A percentile compares a stretch with the other conserved stretches of the same genome.
These are phyloP conservation scores for Papiliotrema terrestris DNA, from an alignment of 1,284 basidiomycete genomes.

Conservation along the genomic window DNA sequence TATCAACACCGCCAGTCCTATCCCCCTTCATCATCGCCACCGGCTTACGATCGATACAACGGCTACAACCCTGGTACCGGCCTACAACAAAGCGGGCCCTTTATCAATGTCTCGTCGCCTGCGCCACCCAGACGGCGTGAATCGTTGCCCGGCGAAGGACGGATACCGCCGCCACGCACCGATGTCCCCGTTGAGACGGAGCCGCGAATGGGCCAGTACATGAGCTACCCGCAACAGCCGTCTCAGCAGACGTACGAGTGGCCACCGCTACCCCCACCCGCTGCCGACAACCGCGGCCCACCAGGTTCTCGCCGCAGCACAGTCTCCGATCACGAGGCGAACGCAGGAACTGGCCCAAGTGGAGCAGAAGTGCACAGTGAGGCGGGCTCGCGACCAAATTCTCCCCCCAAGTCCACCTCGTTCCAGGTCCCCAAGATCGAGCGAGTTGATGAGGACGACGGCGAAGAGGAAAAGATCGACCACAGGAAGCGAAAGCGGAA, in stretches of 20 bases:
- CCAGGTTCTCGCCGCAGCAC: constrained; percentile 1
- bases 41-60: constrained; percentile 3
- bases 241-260: not conserved
- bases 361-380: constrained; percentile 1
- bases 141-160: constrained; percentile 9
- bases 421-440: not conserved
- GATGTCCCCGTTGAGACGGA: not conserved
- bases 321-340: constrained; percentile 3
- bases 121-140: constrained; percentile 4
- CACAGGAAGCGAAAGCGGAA: constrained; percentile 67
- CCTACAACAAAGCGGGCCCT: not conserved
- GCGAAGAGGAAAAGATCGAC: constrained; percentile 47
- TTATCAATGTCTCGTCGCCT: not conserved
- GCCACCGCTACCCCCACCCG: not conserved
- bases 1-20: not conserved
- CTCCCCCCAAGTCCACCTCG: not conserved
- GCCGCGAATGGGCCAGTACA: constrained; percentile 7
- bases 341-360: not conserved
- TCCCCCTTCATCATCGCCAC: not conserved
- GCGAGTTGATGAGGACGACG: constrained; percentile 5
- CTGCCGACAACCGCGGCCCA: not conserved
- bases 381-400: constrained; percentile 1
- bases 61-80: not conserved
- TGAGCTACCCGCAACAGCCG: constrained; percentile 1
- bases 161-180: not conserved